Conservation (phyloP, 306 rosid genomes). For the Canavalia ensiformis region DNA sequence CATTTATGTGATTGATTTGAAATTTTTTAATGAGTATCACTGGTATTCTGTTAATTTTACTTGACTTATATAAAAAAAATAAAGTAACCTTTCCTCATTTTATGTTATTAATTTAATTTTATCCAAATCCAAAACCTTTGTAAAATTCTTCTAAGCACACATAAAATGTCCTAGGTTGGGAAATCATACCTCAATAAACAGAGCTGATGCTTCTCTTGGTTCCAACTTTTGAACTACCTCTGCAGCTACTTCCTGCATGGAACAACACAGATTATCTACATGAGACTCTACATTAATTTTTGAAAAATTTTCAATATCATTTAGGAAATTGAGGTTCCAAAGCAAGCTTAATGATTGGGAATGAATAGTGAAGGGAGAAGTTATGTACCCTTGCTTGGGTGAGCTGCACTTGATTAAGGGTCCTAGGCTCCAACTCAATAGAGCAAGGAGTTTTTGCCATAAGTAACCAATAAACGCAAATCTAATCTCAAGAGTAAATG, state of each 20-base stretch:
- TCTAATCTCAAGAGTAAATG: conserved; percentile 37
- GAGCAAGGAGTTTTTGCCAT: conserved; percentile 70
- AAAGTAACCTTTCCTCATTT: background rate
- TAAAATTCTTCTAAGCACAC: background rate
- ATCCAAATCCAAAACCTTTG: background rate
- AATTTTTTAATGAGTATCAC: no score
- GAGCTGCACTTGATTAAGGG: conserved; percentile 70
- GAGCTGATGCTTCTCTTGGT: conserved; percentile 64
- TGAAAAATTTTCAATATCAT: background rate
- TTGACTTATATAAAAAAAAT: no score
- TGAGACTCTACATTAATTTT: background rate
- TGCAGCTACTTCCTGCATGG: conserved; percentile 82
- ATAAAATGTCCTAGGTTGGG: background rate
- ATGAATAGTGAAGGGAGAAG: background rate
- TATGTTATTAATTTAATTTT: background rate
- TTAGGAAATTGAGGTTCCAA: background rate
- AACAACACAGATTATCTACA: conserved; percentile 36
- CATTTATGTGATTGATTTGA: no score
- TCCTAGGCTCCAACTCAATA: conserved; percentile 86
- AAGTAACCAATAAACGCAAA: conserved; percentile 13
- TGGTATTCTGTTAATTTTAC: no score
- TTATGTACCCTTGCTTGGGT: conserved; percentile 72
- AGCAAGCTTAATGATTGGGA: background rate
- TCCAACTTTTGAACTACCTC: conserved; percentile 70
- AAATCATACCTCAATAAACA: conserved; percentile 64